A percentile compares a stretch with the other conserved stretches of the same genome.
Evolutionary conservation across 495 filamentous ascomycete genomes (phyloP).

Genomic region (Astrocystis sublimbata): DNA sequence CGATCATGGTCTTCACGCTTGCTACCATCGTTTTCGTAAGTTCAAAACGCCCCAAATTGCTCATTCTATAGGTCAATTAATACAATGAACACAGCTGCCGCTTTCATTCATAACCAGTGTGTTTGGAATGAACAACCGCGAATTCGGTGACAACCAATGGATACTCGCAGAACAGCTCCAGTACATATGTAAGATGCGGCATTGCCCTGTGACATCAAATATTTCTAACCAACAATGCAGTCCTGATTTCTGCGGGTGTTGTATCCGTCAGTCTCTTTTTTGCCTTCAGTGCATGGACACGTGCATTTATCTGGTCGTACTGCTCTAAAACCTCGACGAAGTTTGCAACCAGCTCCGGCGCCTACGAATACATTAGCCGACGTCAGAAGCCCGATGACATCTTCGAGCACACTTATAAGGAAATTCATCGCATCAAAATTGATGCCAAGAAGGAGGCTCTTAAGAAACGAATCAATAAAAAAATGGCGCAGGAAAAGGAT

Average conservation of each 20-base stretch:
- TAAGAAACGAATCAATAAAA: background rate
- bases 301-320: slow-evolving; percentile 17
- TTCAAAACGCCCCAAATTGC: no score
- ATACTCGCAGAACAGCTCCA: slow-evolving; percentile 29
- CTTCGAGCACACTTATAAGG: background rate
- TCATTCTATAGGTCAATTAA: no score
- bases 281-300: slow-evolving; percentile 32
- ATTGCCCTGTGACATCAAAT: no score
- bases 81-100: background rate
- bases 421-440: background rate
- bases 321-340: slow-evolving; percentile 13
- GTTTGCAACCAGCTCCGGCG: slow-evolving; percentile 2
- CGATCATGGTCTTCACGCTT: slow-evolving; percentile 66
- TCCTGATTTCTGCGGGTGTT: slow-evolving; percentile 35
- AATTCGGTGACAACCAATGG: background rate
- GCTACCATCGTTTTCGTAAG: slow-evolving; percentile 59
- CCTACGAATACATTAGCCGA: slow-evolving; percentile 18
- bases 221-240: slow-evolving; percentile 13
- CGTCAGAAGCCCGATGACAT: background rate
- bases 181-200: slow-evolving; percentile 40
- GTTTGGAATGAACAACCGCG: background rate
- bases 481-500: background rate
- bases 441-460: background rate
- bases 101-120: background rate
- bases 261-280: slow-evolving; percentile 35